Base-by-base conservation (phyloP, 805 yeast species). In the Maudiozyma serrabonitensis region DNA sequence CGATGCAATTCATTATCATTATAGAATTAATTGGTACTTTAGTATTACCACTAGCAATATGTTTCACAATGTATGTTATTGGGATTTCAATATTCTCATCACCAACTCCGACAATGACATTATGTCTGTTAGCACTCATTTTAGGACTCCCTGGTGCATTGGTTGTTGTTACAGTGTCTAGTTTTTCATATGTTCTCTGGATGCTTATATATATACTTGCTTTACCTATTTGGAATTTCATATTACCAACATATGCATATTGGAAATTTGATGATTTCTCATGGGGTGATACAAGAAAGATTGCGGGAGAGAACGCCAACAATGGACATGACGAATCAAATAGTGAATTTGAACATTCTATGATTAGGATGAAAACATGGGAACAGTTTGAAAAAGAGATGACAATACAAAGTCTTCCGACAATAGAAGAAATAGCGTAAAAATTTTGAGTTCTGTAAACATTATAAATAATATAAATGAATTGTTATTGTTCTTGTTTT, bases 251-350 rank as follows among this genome's bases (percentile, higher is more conserved):
- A 11, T 88, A 90, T 67, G 84, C 96, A 0, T 89, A 75, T 66
- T 90, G 97, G 97, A 88, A 88, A 62, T 88, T 89, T 68, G 97
- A 90, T 68, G 96, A 90, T 64, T 90, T 90, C 68, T 80, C 89
- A 64, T 90, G 97, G 97, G 96, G 97, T 63, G 95, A 87, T 52
- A 90, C 96, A 2, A 76, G 96, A 72, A 76, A 82, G n/a, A 80
- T 88, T 47, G 77, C 78, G 23, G 84, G 81, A 23, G 89, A 80
- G 11, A 87, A 74, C 28, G 40, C 39, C 6, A 35, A 37, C 3
- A 15, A n/a, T 16, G 54, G 50, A 58, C 79, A 76, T 21, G 93
- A 86, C 62, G 85, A 80, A 45, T 84, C 74, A 21, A 86, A 78
- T 43, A 98, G 97, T 57, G 84, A 82, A 54, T 93, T 93, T 64